Evolutionary conservation across 345 rosid species (phyloP).

Genomic region (Brassica juncea): DNA sequence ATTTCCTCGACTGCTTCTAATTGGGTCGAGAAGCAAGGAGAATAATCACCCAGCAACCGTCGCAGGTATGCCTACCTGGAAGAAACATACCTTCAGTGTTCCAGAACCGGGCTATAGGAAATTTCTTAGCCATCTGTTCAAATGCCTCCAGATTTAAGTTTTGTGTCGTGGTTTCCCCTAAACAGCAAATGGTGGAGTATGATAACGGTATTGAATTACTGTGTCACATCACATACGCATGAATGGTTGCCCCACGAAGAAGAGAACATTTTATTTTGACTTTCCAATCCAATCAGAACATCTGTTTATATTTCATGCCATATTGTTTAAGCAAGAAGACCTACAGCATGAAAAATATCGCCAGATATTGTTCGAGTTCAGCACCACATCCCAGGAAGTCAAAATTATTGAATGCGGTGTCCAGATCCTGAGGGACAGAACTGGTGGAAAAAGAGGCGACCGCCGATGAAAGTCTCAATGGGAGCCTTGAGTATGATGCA

Average conservation of each 20-base stretch:
- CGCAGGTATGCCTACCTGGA: background rate
- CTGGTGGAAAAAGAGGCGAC: background rate
- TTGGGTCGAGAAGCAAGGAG: background rate
- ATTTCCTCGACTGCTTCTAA: slow-evolving; percentile 4
- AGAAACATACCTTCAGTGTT: background rate
- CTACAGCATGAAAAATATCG: background rate
- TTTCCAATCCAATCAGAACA: background rate
- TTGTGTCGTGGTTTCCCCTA: background rate
- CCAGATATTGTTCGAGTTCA: background rate
- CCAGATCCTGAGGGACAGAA: background rate
- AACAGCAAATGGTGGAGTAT: background rate
- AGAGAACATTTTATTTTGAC: no score
- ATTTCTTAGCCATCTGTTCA: background rate
- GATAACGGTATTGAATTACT: background rate
- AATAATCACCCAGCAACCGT: background rate
- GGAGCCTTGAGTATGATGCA: background rate
- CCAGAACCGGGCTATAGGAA: background rate
- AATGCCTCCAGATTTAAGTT: background rate
- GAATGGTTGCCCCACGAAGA: background rate
- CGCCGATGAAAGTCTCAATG: background rate
- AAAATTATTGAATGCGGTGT: background rate
- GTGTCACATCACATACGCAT: background rate
- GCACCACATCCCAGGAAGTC: background rate
- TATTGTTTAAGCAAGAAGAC: background rate
- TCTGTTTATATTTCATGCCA: background rate